Evolutionary conservation across 2,329 filamentous ascomycete genomes (phyloP).

Genomic region (Diaporthe capsici): DNA sequence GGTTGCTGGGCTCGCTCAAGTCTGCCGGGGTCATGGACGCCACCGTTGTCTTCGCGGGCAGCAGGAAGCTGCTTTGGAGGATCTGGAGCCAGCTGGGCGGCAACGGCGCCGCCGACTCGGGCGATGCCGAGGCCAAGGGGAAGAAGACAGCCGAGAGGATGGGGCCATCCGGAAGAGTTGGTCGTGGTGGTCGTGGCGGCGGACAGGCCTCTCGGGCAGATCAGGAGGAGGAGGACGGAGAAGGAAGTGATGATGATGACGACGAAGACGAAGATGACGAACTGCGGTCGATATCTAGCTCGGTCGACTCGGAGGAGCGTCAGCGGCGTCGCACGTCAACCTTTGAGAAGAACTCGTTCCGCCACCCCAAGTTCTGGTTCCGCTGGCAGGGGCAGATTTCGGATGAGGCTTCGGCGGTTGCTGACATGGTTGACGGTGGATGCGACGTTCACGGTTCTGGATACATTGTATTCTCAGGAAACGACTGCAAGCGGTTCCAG

Average conservation of each 20-base stretch:
- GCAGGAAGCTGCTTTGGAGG: constrained; percentile 41
- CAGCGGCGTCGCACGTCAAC: constrained; percentile 41
- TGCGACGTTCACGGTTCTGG: constrained; percentile 41
- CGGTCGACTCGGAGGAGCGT: constrained; percentile 35
- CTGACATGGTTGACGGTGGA: constrained; percentile 1
- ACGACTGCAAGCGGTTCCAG: constrained; percentile 46
- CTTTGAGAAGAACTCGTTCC: constrained; percentile 47
- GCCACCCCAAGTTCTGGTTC: constrained; percentile 47
- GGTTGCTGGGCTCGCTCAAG: constrained; percentile 42
- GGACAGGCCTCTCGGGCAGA: neutral
- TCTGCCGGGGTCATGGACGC: constrained; percentile 38
- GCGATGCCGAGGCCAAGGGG: neutral
- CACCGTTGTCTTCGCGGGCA: constrained; percentile 44
- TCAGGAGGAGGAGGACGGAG: neutral
- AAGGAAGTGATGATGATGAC: neutral
- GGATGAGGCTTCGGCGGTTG: neutral
- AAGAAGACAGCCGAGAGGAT: constrained; percentile 2
- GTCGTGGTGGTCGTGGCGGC: neutral
- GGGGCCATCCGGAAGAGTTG: neutral
- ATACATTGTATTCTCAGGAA: constrained; percentile 47
- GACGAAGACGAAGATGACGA: constrained; percentile 28
- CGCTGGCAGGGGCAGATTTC: constrained; percentile 41
- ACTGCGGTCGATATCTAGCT: constrained; percentile 20
- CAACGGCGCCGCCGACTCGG: neutral
- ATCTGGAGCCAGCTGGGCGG: constrained; percentile 38